Conservation (phyloP, 2,329 filamentous ascomycete species). For the Penicillium sp. region DNA sequence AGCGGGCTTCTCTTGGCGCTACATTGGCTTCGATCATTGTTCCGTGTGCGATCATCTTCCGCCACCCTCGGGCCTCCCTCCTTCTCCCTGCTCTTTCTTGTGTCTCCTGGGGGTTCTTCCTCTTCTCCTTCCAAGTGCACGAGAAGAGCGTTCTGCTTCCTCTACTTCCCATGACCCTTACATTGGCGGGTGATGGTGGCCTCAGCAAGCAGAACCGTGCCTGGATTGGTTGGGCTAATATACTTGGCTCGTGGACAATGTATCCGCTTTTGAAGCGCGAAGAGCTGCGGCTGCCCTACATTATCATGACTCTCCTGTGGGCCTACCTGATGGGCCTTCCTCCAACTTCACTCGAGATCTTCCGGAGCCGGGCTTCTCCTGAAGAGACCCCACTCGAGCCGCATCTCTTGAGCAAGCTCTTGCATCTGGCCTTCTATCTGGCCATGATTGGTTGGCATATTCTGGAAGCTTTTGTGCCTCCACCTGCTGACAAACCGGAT, state of each 20-base stretch:
- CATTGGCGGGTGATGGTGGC: constrained; percentile 79
- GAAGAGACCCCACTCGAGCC: constrained; percentile 50
- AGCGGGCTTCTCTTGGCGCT: constrained; percentile 73
- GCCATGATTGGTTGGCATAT: constrained; percentile 83
- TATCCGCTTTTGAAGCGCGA: constrained; percentile 89
- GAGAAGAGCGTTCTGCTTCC: constrained; percentile 96
- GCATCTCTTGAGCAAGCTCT: constrained; percentile 66
- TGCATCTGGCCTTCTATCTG: constrained; percentile 78
- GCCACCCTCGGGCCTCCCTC: constrained; percentile 76
- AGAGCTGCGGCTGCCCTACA: constrained; percentile 81
- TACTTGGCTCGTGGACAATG: constrained; percentile 89
- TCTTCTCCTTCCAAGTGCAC: constrained; percentile 97
- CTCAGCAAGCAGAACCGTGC: constrained; percentile 76
- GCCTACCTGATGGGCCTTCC: constrained; percentile 88
- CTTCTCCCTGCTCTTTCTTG: constrained; percentile 81
- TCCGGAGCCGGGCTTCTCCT: constrained; percentile 58
- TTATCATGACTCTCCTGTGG: constrained; percentile 85
- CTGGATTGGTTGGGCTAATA: constrained; percentile 96
- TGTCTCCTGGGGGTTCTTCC: constrained; percentile 94
- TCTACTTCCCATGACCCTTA: constrained; percentile 87
- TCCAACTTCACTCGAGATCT: constrained; percentile 73
- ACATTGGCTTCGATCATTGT: constrained; percentile 79
- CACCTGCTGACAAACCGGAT: constrained; percentile 82
- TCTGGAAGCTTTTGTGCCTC: constrained; percentile 69
- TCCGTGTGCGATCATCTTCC: constrained; percentile 78